phyloP scores from a whole-genome alignment of 305 asterid species.

The Fraxinus xanthoxyloides region DNA sequence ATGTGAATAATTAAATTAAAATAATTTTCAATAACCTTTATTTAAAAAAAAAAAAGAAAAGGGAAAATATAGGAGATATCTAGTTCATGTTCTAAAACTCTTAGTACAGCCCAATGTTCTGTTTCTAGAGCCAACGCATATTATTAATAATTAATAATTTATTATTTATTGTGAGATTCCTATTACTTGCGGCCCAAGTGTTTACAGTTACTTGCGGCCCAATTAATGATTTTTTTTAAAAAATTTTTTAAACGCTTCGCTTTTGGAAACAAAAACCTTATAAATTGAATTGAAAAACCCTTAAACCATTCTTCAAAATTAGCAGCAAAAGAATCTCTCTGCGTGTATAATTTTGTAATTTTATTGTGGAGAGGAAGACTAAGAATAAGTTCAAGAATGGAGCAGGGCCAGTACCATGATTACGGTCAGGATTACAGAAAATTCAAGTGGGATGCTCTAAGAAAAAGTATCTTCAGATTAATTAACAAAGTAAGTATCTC shows the following conservation, averaged over 20 bases:
- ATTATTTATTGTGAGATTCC: too few relatives aligned
- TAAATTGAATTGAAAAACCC: not conserved
- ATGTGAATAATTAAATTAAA: too few relatives aligned
- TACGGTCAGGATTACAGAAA: constrained; percentile 5
- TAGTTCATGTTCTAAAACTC: too few relatives aligned
- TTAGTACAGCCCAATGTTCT: not conserved
- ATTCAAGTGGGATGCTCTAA: constrained; percentile 27
- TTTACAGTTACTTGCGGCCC: not conserved
- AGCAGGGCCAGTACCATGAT: not conserved
- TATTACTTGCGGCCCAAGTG: too few relatives aligned
- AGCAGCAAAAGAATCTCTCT: not conserved
- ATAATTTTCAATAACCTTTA: not conserved
- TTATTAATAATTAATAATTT: too few relatives aligned
- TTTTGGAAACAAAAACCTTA: not conserved
- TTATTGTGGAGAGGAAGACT: not conserved
- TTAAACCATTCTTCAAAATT: not conserved
- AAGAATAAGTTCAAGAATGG: not conserved
- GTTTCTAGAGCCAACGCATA: not conserved
- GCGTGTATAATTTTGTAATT: not conserved
- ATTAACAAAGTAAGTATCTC: constrained; percentile 17
- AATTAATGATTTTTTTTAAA: too few relatives aligned
- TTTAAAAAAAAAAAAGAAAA: too few relatives aligned
- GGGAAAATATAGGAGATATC: too few relatives aligned
- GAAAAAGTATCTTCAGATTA: constrained; percentile 23
- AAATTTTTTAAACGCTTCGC: not conserved